Conservation (phyloP, 1,284 basidiomycete genomes). For the Cystobasidium pallidum region DNA sequence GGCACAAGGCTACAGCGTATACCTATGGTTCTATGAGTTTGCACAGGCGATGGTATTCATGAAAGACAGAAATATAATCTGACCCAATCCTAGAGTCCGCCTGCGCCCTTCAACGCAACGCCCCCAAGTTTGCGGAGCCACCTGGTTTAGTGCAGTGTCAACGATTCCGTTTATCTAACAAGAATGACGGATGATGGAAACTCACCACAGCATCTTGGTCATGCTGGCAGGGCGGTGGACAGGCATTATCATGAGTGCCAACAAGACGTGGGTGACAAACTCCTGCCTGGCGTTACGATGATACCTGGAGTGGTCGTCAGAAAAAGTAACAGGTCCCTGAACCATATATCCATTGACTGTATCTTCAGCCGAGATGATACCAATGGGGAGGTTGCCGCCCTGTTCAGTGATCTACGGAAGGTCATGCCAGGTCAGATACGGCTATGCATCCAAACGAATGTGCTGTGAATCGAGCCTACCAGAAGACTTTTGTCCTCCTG, state of each 20-base stretch:
- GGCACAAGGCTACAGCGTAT: no score
- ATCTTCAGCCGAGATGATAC: conserved; percentile 14
- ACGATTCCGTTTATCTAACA: no score
- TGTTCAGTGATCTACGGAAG: conserved; percentile 14
- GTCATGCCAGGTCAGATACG: not conserved
- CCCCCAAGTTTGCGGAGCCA: conserved; percentile 24
- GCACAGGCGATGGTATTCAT: no score
- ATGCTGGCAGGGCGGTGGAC: conserved; percentile 21
- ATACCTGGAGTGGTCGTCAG: not conserved
- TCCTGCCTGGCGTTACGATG: not conserved
- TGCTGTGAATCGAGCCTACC: not conserved
- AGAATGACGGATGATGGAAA: not conserved
- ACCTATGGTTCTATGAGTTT: no score
- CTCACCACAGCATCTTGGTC: conserved; percentile 28
- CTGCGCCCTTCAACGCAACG: conserved; percentile 4
- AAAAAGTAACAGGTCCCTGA: conserved; percentile 13
- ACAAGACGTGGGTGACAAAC: conserved; percentile 23
- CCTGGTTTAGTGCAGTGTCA: not conserved
- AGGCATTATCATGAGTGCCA: conserved; percentile 26
- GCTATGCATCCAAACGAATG: not conserved
- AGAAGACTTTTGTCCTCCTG: conserved; percentile 30
- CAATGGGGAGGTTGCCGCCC: conserved; percentile 6
- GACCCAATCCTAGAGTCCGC: not conserved
- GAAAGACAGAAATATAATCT: no score
- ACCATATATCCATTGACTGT: conserved; percentile 15